Percentiles rank a stretch among this genome's conserved stretches.
Evolutionary conservation across 106 monocot genomes (phyloP).

Genomic region (Hemerocallis citrina): DNA sequence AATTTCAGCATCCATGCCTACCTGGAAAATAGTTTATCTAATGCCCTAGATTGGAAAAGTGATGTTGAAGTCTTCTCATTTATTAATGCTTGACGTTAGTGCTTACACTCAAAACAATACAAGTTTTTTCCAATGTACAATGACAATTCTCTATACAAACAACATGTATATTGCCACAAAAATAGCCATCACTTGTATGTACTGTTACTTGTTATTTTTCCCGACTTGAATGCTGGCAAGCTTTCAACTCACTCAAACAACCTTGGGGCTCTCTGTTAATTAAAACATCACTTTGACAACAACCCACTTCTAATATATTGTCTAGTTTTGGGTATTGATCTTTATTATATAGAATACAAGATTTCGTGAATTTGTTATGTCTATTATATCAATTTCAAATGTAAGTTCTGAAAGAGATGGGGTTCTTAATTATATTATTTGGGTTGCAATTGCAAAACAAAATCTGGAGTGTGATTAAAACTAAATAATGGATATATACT

Average conservation of each 20-base stretch:
- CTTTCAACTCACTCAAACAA: constrained; percentile 11
- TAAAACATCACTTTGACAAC: constrained; percentile 12
- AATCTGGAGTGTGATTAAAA: too few species aligned
- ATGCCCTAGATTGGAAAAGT: neutral
- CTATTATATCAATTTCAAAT: too few species aligned
- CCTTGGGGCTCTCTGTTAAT: neutral
- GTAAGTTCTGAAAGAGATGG: too few species aligned
- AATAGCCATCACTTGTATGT: neutral
- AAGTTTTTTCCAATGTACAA: neutral
- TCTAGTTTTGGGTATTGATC: too few species aligned
- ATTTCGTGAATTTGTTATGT: too few species aligned
- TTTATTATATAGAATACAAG: too few species aligned
- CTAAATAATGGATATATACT: too few species aligned
- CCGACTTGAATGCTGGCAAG: constrained; percentile 2
- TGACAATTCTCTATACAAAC: neutral
- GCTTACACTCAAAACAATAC: constrained; percentile 1
- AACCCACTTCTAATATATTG: neutral
- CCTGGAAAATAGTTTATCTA: neutral
- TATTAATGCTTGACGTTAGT: constrained; percentile 5
- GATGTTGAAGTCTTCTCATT: constrained; percentile 5
- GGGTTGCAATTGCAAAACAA: too few species aligned
- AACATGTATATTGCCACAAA: neutral
- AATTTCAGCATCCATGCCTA: neutral
- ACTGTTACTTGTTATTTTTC: neutral
- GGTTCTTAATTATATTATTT: too few species aligned